Conservation (phyloP, 495 filamentous ascomycete species). For the Talaromyces thailandensis region DNA sequence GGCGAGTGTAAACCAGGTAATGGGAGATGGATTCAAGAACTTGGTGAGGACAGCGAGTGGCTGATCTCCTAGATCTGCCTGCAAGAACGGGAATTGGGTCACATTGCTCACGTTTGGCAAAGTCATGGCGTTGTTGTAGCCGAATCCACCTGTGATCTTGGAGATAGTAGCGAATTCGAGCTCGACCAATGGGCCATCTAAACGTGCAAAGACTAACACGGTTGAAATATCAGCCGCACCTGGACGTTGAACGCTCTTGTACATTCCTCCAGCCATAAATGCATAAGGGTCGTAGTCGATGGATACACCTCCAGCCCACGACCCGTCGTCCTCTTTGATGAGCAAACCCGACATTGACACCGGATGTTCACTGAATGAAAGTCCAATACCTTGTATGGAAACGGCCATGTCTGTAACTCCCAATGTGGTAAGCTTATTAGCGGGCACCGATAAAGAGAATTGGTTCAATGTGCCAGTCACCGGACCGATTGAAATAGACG, state of each 20-base stretch:
- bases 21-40: neutral
- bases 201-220: too few species aligned
- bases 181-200: too few species aligned
- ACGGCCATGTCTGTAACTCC: neutral
- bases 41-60: too few species aligned
- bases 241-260: neutral
- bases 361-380: neutral
- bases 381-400: neutral
- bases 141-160: too few species aligned
- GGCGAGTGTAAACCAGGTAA: constrained; percentile 16
- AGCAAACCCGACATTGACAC: neutral
- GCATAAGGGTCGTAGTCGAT: constrained; percentile 3
- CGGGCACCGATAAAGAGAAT: neutral
- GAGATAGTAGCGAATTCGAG: too few species aligned
- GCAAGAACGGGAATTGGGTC: too few species aligned
- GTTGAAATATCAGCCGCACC: too few species aligned
- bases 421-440: neutral
- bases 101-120: too few species aligned
- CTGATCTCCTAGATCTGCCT: too few species aligned
- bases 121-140: too few species aligned
- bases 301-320: neutral
- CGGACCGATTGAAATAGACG: neutral
- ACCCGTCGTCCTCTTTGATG: neutral
- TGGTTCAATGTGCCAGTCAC: neutral
- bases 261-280: neutral